phyloP scores from a whole-genome alignment of 1,139 yeast genomes.

The Maudiozyma humilis region DNA sequence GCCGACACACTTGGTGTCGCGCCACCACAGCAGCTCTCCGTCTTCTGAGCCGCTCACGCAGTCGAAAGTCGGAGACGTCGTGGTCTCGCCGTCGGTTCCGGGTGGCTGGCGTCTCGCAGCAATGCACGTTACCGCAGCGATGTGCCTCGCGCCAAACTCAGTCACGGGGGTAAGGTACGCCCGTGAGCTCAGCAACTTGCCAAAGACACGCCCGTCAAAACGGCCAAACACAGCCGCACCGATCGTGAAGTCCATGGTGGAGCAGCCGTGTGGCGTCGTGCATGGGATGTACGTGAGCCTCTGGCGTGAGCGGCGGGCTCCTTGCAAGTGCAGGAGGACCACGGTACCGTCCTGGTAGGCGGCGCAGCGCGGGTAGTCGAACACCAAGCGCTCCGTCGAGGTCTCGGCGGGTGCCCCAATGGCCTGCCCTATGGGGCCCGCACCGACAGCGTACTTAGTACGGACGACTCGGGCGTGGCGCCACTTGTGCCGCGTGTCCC shows the following conservation, averaged over 20 bases:
- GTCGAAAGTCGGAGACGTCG: slow-evolving; percentile 22
- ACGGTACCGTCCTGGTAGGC: slow-evolving; percentile 34
- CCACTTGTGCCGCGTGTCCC: slow-evolving; percentile 43
- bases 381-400: slow-evolving; percentile 24
- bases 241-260: slow-evolving; percentile 32
- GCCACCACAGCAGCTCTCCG: slow-evolving; percentile 37
- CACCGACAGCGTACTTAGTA: slow-evolving; percentile 29
- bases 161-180: slow-evolving; percentile 34
- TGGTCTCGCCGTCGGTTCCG: slow-evolving; percentile 20
- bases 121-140: slow-evolving; percentile 34
- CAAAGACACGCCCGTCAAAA: slow-evolving; percentile 38
- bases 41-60: slow-evolving; percentile 37
- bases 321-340: slow-evolving; percentile 29
- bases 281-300: slow-evolving; percentile 33
- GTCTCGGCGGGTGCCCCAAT: no score
- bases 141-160: slow-evolving; percentile 31
- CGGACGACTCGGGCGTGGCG: slow-evolving; percentile 38
- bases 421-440: slow-evolving; percentile 17
- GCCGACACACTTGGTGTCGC: slow-evolving; percentile 25
- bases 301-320: slow-evolving; percentile 21
- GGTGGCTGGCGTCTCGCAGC: no score
- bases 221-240: slow-evolving; percentile 38
- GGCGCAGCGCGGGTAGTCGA: slow-evolving; percentile 33
- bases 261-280: slow-evolving; percentile 34
- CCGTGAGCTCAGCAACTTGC: slow-evolving; percentile 34